Evolutionary conservation across 2,329 filamentous ascomycete genomes (phyloP), one percentile per base, ranked within the genome.

Genomic region (Trichophyton benhamiae): DNA sequence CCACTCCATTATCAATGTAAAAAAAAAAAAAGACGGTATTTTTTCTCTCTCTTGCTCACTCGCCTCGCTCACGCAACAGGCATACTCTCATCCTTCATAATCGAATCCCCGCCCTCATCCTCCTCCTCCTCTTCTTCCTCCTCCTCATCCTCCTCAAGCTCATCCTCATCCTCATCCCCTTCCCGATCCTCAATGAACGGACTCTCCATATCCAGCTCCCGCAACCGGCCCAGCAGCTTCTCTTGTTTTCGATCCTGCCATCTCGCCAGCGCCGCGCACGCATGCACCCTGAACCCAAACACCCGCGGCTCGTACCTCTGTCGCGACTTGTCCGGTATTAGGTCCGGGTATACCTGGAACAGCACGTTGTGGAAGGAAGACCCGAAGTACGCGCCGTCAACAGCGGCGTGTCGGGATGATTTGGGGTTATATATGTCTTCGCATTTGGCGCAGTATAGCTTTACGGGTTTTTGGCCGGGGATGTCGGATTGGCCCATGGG

Each of bases 361-460:
- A 99, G 85, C 76, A 99, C 96, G 77, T 96, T 96, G 81, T 96
- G 92, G 80, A 99, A 99, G 2, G 89, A 95, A 57, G 92, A 91
- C 68, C 94, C 94, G 68, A 99, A 99, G 81, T 97, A 99, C 66
- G 94, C 94, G 65, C 94, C 94, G 73, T 99, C 94, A 70, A 99
- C 96, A 63, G 88, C 83, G 58, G 91, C 91, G 76, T 99, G 94
- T 30, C 94, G 89, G 20, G 90, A 92, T 2, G 94, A 97, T 75
- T 99, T 99, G 52, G 94, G 94, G 77, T 97, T 97, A 82, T 99
- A 99, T 63, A 95, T 87, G 74, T 99, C 94, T 80, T 99, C 94
- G 80, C 94, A 99, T 69, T 91, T 89, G 57, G 88, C 86, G 76
- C 94, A 99, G 82, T 96, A 99, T 60, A 99, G 88, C 76, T 96